Evolutionary conservation across 2,329 filamentous ascomycete genomes (phyloP), one percentile per base, ranked within the genome.

Genomic region (Gnomoniopsis smithogilvyi): DNA sequence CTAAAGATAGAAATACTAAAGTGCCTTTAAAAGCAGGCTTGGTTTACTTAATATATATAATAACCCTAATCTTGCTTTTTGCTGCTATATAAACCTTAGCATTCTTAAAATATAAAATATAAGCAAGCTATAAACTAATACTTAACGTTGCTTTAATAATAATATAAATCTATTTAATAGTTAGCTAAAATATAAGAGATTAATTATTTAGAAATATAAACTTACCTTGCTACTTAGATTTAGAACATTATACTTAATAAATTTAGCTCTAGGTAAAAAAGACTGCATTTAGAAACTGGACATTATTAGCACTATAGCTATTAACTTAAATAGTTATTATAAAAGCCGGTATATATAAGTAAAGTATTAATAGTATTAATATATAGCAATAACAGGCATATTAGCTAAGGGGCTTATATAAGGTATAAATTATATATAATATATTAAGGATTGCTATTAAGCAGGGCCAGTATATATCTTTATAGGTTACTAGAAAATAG

Each of bases 11-110:
- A n/a, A 77, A 70, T 14, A 69, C 64, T 26, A 77, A 67, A 6
- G 54, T 57, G 19, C 63, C 67, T 14, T 66, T 67, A 15, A 67
- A 63, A 10, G 63, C 21, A 2, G 63, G 52, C 30, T 19, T 38
- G 15, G 58, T 43, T 1, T 58, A 36, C 51, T 72, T 67, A 63
- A 83, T 77, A n/a, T 66, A 59, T 14, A 69, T 65, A 48, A 83
- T 78, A 43, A 70, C 76, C 61, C 77, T 78, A 11, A 69, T 63
- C 43, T 70, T 62, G 8, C 72, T 75, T 41, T 81, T 78, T 2
- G 74, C 75, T 3, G 78, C 79, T 47, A 83, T 66, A 65, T 82
- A 84, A 41, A 84, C 77, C 7, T 72, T 80, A 51, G 71, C 80
- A 53, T 81, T 77, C 24, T 73, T 74, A 2, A 67, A 63, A 66